Conservation (phyloP, 129 eudicot species). For the Pseudognaphalium luteoalbum region DNA sequence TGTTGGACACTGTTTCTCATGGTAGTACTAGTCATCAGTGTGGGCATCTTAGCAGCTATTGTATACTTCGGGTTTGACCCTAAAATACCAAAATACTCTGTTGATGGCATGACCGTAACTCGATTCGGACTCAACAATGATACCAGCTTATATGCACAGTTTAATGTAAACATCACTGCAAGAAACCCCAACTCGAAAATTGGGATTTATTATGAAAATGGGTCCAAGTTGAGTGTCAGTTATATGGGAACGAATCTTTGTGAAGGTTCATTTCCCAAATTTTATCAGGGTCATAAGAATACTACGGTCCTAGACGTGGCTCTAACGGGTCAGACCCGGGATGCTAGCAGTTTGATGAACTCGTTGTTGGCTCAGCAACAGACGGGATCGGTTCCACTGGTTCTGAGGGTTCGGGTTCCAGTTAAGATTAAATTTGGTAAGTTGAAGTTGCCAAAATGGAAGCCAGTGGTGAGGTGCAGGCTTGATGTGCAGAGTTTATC, state of each 20-base stretch:
- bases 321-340: slow-evolving; percentile 40
- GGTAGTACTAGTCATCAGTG: slow-evolving; percentile 32
- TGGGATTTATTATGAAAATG: slow-evolving; percentile 69
- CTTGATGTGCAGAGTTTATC: slow-evolving; percentile 52
- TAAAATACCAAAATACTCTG: slow-evolving; percentile 66
- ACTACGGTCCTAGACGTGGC: slow-evolving; percentile 53
- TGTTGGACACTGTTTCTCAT: slow-evolving; percentile 56
- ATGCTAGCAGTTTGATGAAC: slow-evolving; percentile 42
- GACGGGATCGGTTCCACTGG: slow-evolving; percentile 59
- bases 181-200: slow-evolving; percentile 77
- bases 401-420: slow-evolving; percentile 57
- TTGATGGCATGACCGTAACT: slow-evolving; percentile 59
- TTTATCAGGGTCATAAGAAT: slow-evolving; percentile 87
- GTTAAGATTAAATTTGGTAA: slow-evolving; percentile 68
- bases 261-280: slow-evolving; percentile 72
- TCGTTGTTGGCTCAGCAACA: slow-evolving; percentile 45
- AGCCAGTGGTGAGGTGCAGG: slow-evolving; percentile 65
- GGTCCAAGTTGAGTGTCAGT: slow-evolving; percentile 54
- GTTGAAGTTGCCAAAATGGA: slow-evolving; percentile 70
- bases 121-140: slow-evolving; percentile 46
- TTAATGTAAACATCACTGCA: slow-evolving; percentile 73
- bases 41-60: slow-evolving; percentile 57
- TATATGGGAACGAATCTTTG: slow-evolving; percentile 50
- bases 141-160: slow-evolving; percentile 58
- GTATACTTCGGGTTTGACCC: slow-evolving; percentile 70